Evolutionary conservation across 176 grass and related monocot genomes (phyloP), one percentile per base, ranked within the genome.

Genomic region (bread wheat (Triticum aestivum)): DNA sequence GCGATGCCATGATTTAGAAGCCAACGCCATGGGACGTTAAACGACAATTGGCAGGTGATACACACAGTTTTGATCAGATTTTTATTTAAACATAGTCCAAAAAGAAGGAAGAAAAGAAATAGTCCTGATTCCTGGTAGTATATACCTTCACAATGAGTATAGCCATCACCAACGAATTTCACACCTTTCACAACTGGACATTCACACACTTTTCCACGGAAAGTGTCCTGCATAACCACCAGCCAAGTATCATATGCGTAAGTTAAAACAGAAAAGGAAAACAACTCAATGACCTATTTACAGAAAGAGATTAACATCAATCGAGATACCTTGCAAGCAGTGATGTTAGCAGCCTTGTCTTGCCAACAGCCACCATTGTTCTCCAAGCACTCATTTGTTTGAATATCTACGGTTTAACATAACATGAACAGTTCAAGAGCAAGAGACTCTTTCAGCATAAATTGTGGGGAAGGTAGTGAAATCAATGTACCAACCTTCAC

Each of bases 311-410:
- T 80, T 79, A 65, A 75, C 34, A 89, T 15, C 42, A 75, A 30
- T 35, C 75, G 9, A 83, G 35, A 30, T 92, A 99, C 97, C 94
- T 94, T 99, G 97, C 97, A 99, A 83, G 97, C 97, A 75, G 92
- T 94, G 61, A 99, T 80, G 73, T 99, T 99, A 86, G 90, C 82
- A 85, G 90, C 84, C 63, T 95, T 91, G 86, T 96, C 92, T 86
- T 93, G 79, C 94, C 97, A 99, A 88, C 94, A 99, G 73, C 91
- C 97, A 61, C 97, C 97, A 85, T 99, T 96, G 54, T 99, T 99
- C 44, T 99, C 94, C 77, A 94, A 84, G 61, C 97, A 99, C 87
- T 99, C 97, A 34, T 99, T 96, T 85, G 97, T 99, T 91, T 99
- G 91, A 87, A 99, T 96, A 17, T 87, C 97, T 99, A 82, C 47